These are phyloP conservation scores for Solanum paucissectum DNA, from an alignment of 257 asterid species.

Conservation along the genomic window DNA sequence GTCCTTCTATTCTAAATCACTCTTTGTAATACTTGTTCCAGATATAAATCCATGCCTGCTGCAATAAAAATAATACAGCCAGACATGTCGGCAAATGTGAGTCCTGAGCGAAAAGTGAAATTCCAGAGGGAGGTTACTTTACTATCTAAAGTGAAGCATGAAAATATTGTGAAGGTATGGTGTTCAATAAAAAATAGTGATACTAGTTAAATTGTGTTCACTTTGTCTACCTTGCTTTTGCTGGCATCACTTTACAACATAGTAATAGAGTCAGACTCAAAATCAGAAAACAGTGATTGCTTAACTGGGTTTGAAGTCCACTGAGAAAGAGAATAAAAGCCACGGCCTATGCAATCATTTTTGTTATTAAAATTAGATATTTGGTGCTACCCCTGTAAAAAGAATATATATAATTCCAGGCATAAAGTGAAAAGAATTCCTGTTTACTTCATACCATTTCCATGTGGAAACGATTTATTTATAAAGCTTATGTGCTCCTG, in stretches of 20 bases:
- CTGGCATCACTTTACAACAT: not conserved
- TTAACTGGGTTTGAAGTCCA: not conserved
- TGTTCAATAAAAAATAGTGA: not conserved
- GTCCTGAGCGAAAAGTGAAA: slow-evolving; percentile 29
- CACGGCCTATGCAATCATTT: not conserved
- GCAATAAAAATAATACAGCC: slow-evolving; percentile 48
- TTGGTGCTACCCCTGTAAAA: not conserved
- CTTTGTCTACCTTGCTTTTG: not conserved
- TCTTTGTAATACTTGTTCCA: slow-evolving; percentile 7
- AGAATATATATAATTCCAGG: not conserved
- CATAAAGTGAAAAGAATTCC: not conserved
- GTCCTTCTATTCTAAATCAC: not conserved
- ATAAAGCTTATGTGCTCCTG: not conserved
- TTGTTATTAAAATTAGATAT: not conserved
- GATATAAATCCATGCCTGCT: slow-evolving; percentile 40
- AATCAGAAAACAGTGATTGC: not conserved
- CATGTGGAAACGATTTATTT: not conserved
- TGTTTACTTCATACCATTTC: not conserved
- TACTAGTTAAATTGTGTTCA: not conserved
- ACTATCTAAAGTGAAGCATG: slow-evolving; percentile 50
- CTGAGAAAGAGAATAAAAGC: not conserved
- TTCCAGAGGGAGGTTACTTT: slow-evolving; percentile 43
- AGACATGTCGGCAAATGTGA: slow-evolving; percentile 21
- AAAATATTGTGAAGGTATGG: slow-evolving; percentile 46
- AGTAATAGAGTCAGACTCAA: not conserved